A percentile compares a stretch with the other conserved stretches of the same genome.
phyloP scores from a whole-genome alignment of 2,329 filamentous ascomycete genomes.

The Lecanicillium sp. region DNA sequence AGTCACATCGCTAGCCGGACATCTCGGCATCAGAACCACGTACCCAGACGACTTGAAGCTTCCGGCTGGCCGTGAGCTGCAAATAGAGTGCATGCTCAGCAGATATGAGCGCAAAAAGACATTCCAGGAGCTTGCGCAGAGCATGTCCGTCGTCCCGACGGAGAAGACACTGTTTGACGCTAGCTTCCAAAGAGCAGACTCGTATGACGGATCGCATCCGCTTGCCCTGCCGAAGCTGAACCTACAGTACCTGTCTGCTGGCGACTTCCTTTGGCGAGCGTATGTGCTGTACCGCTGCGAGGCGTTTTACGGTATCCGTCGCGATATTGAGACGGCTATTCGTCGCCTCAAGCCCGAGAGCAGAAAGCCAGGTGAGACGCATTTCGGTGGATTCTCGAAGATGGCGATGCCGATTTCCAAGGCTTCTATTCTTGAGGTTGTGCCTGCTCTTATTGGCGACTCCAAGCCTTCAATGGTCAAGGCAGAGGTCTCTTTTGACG shows the following conservation, averaged over 20 bases:
- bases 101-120: slow-evolving; percentile 71
- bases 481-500: slow-evolving; percentile 79
- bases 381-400: slow-evolving; percentile 78
- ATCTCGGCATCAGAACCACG: slow-evolving; percentile 71
- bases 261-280: slow-evolving; percentile 95
- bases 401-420: slow-evolving; percentile 88
- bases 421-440: slow-evolving; percentile 80
- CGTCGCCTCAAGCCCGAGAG: slow-evolving; percentile 69
- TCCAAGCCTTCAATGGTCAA: slow-evolving; percentile 76
- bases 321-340: slow-evolving; percentile 78
- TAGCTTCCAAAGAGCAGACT: slow-evolving; percentile 72
- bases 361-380: slow-evolving; percentile 57
- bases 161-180: slow-evolving; percentile 76
- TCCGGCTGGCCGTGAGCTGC: slow-evolving; percentile 55
- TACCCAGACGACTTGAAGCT: slow-evolving; percentile 71
- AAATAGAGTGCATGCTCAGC: slow-evolving; percentile 66
- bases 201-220: slow-evolving; percentile 79
- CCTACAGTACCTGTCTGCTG: slow-evolving; percentile 88
- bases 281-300: slow-evolving; percentile 85
- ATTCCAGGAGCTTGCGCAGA: slow-evolving; percentile 72
- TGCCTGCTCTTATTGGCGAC: slow-evolving; percentile 76
- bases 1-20: slow-evolving; percentile 58
- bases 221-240: slow-evolving; percentile 92
- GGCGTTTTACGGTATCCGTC: slow-evolving; percentile 87
- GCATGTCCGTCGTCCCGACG: slow-evolving; percentile 74